A percentile compares a stretch with the other conserved stretches of the same genome.
Evolutionary conservation across 2,329 filamentous ascomycete species (phyloP).

Genomic region (Ceratocystis albifundus): DNA sequence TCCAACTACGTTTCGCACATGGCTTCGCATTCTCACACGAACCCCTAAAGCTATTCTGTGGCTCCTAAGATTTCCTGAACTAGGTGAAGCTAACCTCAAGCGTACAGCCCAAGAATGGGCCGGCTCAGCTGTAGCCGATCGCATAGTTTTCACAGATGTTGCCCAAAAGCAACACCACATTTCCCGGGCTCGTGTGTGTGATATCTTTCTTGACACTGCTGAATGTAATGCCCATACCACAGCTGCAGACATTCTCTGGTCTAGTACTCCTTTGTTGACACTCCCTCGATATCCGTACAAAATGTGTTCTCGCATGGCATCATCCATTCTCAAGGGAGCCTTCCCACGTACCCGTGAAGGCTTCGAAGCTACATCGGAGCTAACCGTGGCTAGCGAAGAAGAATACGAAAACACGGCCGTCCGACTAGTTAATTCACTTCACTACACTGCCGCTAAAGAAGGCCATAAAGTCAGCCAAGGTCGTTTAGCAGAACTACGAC

Average conservation of each 20-base stretch:
- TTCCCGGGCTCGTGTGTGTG: constrained; percentile 76
- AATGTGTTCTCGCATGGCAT: constrained; percentile 98
- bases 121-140: constrained; percentile 67
- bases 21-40: constrained; percentile 77
- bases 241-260: constrained; percentile 92
- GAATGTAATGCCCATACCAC: constrained; percentile 98
- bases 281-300: constrained; percentile 89
- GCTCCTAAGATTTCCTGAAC: constrained; percentile 91
- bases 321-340: constrained; percentile 83
- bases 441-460: constrained; percentile 40
- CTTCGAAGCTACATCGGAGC: constrained; percentile 52
- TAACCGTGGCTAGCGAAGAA: constrained; percentile 66
- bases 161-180: constrained; percentile 93
- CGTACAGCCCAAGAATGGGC: constrained; percentile 76
- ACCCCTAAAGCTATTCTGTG: constrained; percentile 84
- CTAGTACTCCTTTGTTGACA: constrained; percentile 82
- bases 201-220: constrained; percentile 91
- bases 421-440: constrained; percentile 50
- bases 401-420: constrained; percentile 76
- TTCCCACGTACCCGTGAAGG: constrained; percentile 64
- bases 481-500: constrained; percentile 65
- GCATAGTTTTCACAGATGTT: constrained; percentile 91
- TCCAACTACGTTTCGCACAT: constrained; percentile 87
- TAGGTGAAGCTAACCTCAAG: constrained; percentile 76
- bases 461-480: constrained; percentile 49